A percentile compares a stretch with the other conserved stretches of the same genome.
These are phyloP conservation scores for Berkeleyomyces rouxiae DNA, from an alignment of 2,329 filamentous ascomycete species.

Conservation along the genomic window DNA sequence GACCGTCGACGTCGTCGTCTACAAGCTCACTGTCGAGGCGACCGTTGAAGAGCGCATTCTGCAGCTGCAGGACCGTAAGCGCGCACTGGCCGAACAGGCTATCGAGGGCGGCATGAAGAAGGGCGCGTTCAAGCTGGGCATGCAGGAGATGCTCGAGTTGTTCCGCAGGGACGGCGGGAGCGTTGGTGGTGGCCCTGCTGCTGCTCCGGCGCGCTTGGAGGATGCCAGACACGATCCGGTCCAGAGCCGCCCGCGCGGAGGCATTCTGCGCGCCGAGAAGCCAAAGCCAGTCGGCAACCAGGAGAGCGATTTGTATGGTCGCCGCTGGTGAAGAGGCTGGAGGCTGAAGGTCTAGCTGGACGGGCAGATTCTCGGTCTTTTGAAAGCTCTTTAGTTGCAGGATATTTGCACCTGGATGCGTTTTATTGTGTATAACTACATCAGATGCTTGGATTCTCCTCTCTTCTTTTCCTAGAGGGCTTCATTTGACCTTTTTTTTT, in stretches of 20 bases:
- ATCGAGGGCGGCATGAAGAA: slow-evolving; percentile 69
- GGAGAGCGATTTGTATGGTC: slow-evolving; percentile 26
- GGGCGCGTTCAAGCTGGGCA: slow-evolving; percentile 61
- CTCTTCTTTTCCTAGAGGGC: neutral
- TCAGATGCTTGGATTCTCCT: neutral
- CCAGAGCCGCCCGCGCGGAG: slow-evolving; percentile 18
- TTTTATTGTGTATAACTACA: neutral
- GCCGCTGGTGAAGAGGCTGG: slow-evolving; percentile 23
- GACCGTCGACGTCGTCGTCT: slow-evolving; percentile 84
- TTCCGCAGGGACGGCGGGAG: slow-evolving; percentile 42
- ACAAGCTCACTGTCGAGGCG: slow-evolving; percentile 74
- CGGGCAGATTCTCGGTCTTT: too few species aligned
- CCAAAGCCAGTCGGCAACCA: slow-evolving; percentile 18
- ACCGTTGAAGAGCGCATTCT: slow-evolving; percentile 90
- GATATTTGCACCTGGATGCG: too few species aligned
- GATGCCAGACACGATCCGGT: neutral
- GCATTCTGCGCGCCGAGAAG: slow-evolving; percentile 15
- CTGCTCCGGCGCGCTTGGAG: neutral
- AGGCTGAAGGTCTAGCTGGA: too few species aligned
- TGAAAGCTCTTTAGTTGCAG: too few species aligned
- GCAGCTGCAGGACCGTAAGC: slow-evolving; percentile 87
- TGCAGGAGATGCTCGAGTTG: slow-evolving; percentile 84
- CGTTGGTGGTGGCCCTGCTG: slow-evolving; percentile 10
- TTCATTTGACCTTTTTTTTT: too few species aligned
- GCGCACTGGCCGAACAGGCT: slow-evolving; percentile 75